Percentiles rank a stretch among this genome's conserved stretches.
Conservation (phyloP, 768 basidiomycete species). For the Termitomyces sp. region DNA sequence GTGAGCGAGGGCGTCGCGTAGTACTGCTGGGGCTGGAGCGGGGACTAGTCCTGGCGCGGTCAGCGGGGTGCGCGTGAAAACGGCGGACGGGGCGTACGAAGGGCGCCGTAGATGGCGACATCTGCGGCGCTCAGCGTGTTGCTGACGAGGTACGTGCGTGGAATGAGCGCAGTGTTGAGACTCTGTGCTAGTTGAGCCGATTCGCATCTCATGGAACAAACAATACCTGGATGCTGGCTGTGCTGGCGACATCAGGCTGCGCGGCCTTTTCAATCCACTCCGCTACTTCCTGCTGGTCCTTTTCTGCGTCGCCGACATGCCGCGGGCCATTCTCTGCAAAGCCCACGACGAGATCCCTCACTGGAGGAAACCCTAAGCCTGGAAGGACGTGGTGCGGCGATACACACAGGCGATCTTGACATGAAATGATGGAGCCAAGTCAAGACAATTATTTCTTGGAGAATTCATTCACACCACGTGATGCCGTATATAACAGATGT, state of each 20-base stretch:
- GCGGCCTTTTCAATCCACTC: slow-evolving; percentile 68
- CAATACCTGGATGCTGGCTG: slow-evolving; percentile 44
- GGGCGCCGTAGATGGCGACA: slow-evolving; percentile 83
- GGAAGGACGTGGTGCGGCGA: slow-evolving; percentile 45
- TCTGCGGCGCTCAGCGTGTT: slow-evolving; percentile 88
- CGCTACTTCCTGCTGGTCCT: slow-evolving; percentile 57
- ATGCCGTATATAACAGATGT: no score
- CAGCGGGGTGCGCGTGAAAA: neutral
- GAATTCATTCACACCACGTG: slow-evolving; percentile 10
- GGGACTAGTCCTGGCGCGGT: slow-evolving; percentile 41
- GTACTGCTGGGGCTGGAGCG: slow-evolving; percentile 66
- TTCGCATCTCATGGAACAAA: no score
- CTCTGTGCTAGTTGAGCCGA: slow-evolving; percentile 48
- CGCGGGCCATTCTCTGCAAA: slow-evolving; percentile 38
- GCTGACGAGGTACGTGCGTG: slow-evolving; percentile 81
- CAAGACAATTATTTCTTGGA: slow-evolving; percentile 27
- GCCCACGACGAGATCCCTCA: slow-evolving; percentile 54
- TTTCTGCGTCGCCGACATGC: slow-evolving; percentile 48
- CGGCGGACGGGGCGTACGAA: slow-evolving; percentile 59
- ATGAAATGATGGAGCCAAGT: slow-evolving; percentile 38
- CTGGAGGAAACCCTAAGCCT: slow-evolving; percentile 38
- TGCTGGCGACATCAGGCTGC: slow-evolving; percentile 40
- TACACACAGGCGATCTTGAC: slow-evolving; percentile 19
- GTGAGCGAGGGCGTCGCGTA: slow-evolving; percentile 87
- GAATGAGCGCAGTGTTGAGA: slow-evolving; percentile 63